phyloP scores from a whole-genome alignment of 148 eudicot genomes.

The Gaultheria prostrata region DNA sequence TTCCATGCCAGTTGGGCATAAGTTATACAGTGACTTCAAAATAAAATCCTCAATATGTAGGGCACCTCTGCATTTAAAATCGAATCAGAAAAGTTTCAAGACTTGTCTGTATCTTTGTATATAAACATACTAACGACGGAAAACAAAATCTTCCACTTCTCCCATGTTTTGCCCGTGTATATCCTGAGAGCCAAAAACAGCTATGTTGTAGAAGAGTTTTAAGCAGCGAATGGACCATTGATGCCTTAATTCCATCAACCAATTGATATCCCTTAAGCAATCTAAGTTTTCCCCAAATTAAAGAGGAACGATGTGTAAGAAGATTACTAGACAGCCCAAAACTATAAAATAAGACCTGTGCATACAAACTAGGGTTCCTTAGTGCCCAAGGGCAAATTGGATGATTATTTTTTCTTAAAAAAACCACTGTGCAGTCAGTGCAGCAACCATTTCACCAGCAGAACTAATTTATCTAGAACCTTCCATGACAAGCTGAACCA shows the following conservation, averaged over 20 bases:
- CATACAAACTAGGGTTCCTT: neutral
- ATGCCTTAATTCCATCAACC: neutral
- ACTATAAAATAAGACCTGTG: neutral
- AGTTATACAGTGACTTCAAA: neutral
- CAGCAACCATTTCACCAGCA: slow-evolving; percentile 1
- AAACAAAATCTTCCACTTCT: neutral
- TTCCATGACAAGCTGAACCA: neutral
- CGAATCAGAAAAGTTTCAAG: neutral
- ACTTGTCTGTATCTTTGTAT: neutral
- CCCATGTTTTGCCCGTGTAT: neutral
- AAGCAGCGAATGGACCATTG: neutral
- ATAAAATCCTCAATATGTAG: neutral
- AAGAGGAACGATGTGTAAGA: no score
- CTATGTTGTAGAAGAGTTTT: neutral
- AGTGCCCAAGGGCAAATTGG: neutral
- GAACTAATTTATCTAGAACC: neutral
- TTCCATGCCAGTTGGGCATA: neutral
- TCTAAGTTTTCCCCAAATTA: neutral
- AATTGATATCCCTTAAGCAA: neutral
- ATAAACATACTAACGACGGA: neutral
- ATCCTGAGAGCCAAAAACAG: neutral
- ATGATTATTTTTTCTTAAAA: neutral
- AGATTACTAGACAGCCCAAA: neutral
- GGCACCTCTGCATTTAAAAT: neutral
- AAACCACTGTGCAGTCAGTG: neutral